A percentile compares a stretch with the other conserved stretches of the same genome.
Conservation (phyloP, 805 yeast species). For the Wickerhamiella cacticola region DNA sequence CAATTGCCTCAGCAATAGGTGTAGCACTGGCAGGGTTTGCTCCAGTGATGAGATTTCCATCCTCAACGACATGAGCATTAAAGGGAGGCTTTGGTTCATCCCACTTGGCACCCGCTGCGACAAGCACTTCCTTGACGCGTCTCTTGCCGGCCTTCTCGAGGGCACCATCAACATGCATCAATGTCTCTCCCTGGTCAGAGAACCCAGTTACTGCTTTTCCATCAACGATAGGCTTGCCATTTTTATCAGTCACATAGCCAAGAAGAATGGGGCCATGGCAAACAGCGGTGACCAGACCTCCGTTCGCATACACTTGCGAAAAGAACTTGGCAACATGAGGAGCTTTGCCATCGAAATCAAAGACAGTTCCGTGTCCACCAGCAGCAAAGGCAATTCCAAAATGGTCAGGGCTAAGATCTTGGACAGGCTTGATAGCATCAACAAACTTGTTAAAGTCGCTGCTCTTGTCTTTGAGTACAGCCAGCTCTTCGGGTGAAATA, state of each 20-base stretch:
- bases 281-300: conserved; percentile 51
- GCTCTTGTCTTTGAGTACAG: conserved; percentile 30
- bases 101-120: conserved; percentile 34
- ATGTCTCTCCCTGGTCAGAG: conserved; percentile 42
- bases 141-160: conserved; percentile 26
- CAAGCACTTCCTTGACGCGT: conserved; percentile 33
- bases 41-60: conserved; percentile 52
- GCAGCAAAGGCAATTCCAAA: conserved; percentile 48
- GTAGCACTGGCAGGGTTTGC: conserved; percentile 49
- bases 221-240: conserved; percentile 36
- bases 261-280: conserved; percentile 57
- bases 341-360: conserved; percentile 44
- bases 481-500: conserved; percentile 37
- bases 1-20: conserved; percentile 36
- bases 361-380: conserved; percentile 54
- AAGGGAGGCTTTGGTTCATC: conserved; percentile 38
- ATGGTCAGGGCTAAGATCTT: conserved; percentile 39
- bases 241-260: conserved; percentile 34
- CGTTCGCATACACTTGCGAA: conserved; percentile 35
- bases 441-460: conserved; percentile 34
- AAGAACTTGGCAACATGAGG: conserved; percentile 37
- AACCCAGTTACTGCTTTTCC: conserved; percentile 53
- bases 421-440: conserved; percentile 35
- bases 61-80: conserved; percentile 32
- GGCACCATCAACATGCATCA: conserved; percentile 24